Evolutionary conservation across 169 alveolate genomes (phyloP), one percentile per base, ranked within the genome.

Genomic region (Cryptosporidium tyzzeri): DNA sequence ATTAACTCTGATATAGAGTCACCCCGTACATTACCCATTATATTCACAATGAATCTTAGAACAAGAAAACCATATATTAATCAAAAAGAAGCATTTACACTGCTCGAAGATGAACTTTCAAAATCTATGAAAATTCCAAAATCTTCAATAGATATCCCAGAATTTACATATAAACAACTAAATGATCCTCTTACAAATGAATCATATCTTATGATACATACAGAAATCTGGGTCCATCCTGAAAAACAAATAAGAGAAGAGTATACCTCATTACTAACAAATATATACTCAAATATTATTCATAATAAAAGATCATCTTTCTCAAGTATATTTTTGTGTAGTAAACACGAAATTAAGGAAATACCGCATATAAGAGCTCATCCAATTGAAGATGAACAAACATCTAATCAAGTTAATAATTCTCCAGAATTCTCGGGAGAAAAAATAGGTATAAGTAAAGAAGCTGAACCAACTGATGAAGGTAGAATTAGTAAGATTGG

Each of bases 151-250:
- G 86, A 73, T 73, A 73, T 73, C 33, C 86, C 86, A 35, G 86
- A 73, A 55, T 73, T 73, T 73, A 73, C 68, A 18, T 73, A 73
- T 55, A 73, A 59, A 18, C 86, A 73, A n/a, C 31, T 73, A 31
- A 73, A 73, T 58, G 86, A 73, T 26, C 44, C 59, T 3, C 8
- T 33, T 53, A 73, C 86, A 1, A 73, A 55, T 37, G 86, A 73
- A 33, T 29, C 12, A 18, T 73, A 37, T 29, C 45, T 73, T 10
- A 3, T 58, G 3, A 73, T 73, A 23, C 68, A 55, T 18, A 73
- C 86, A 18, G 86, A 73, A 73, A 51, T 59, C 55, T 73, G 86
- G 86, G 70, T 73, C 16, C 86, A 73, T 73, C 86, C 86, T 6
- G 44, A n/a, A 14, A 45, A 73, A 21, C 71, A 45, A 41, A 18